Evolutionary conservation across 2,329 filamentous ascomycete species (phyloP).

Genomic region (Diaporthe helianthi): DNA sequence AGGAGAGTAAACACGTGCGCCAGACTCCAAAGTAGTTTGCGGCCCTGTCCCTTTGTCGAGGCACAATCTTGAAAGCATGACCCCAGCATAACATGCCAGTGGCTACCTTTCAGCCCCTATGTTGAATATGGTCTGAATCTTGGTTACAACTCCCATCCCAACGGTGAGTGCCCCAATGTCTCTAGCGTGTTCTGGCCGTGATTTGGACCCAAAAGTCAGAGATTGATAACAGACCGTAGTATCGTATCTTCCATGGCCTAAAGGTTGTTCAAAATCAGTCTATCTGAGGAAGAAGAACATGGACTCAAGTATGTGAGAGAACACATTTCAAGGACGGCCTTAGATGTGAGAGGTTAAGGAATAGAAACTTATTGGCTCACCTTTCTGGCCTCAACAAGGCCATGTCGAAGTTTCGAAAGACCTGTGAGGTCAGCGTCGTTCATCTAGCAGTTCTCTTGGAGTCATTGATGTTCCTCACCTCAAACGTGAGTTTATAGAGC

Average conservation of each 20-base stretch:
- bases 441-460: neutral
- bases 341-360: neutral
- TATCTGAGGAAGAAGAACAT: neutral
- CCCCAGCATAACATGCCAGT: neutral
- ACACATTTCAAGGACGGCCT: neutral
- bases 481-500: neutral
- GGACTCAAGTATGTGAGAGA: neutral
- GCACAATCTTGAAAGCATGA: too few relatives aligned
- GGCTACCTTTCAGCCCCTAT: neutral
- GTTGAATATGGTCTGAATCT: conserved; percentile 1
- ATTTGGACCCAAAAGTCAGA: conserved; percentile 8
- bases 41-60: too few relatives aligned
- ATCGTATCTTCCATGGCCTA: neutral
- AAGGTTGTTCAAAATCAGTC: neutral
- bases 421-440: neutral
- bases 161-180: neutral
- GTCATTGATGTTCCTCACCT: neutral
- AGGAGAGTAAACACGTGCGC: too few relatives aligned
- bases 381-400: neutral
- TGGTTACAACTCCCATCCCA: too few relatives aligned
- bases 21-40: too few relatives aligned
- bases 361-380: neutral
- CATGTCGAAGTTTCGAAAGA: conserved; percentile 7
- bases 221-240: neutral
- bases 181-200: neutral